Base-by-base conservation (phyloP, 345 rosid genomes). In the Rubroshorea leprosula region DNA sequence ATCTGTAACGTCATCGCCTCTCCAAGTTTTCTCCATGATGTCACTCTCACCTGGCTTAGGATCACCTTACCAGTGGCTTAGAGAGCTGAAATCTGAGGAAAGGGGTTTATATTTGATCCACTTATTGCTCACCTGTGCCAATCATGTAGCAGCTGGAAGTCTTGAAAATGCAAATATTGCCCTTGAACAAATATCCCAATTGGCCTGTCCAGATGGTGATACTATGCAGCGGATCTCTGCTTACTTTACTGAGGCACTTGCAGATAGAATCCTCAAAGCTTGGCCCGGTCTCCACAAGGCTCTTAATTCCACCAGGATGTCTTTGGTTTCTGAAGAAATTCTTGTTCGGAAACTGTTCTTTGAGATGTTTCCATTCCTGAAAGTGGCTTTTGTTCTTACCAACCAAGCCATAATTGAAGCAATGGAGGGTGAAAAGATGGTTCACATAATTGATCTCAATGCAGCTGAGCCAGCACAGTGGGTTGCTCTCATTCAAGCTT, bases 211-310 rank as follows among this genome's bases (percentile, higher is more conserved):
- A 23, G 87, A 80, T 23, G 98, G 98, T 0, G 98, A 92, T 71
- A 88, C 98, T 2, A 92, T 92, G 98, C 98, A 92, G 75, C 74
- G 98, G 5, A 80, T 92, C 21, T 85, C 98, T 35, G 88, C 95
- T 6, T 89, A 92, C 60, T 88, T 92, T 54, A 74, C 90, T 0
- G 96, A 88, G 83, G 96, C 96, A 0, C 89, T 92, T 0, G 95
- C 98, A 24, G 76, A 78, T 18, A 69, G 96, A 63, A 88, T 92
- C 68, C 78, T 92, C 57, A 86, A 77, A 68, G 74, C 93, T 6
- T 92, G 96, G 96, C 89, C 96, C 55, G 98, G 98, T 58, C 80
- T 92, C 9, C 78, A 88, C 78, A 83, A 79, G 74, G 98, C 98
- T 16, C 82, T 88, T 16, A 84, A 88, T 56, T 82, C 84, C 51